phyloP scores from a whole-genome alignment of 225 moss, liverwort and hornwort genomes.

The Physcomitrellopsis africana region DNA sequence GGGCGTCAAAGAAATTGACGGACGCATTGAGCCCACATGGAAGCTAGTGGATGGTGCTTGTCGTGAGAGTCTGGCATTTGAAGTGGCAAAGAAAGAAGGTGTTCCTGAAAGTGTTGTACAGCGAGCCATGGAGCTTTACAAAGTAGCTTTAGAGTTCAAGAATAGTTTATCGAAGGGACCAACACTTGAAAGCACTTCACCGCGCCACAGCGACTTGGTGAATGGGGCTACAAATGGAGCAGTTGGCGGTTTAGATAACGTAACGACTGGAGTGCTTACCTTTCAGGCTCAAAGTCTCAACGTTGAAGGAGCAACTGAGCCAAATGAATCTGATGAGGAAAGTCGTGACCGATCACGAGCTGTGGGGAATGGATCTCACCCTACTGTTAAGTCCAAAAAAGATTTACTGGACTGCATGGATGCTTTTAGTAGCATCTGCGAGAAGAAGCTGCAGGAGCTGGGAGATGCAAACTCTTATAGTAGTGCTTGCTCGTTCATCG shows the following conservation, averaged over 20 bases:
- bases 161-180: background rate
- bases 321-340: background rate
- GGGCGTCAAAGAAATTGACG: constrained; percentile 61
- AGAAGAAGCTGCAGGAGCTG: constrained; percentile 54
- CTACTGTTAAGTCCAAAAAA: constrained; percentile 8
- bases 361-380: background rate
- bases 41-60: constrained; percentile 86
- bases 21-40: constrained; percentile 79
- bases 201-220: background rate
- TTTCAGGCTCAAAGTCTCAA: constrained; percentile 1
- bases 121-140: constrained; percentile 74
- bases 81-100: constrained; percentile 91
- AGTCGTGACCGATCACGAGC: background rate
- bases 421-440: constrained; percentile 45
- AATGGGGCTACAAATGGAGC: constrained; percentile 2
- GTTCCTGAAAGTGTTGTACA: constrained; percentile 71
- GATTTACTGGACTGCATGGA: constrained; percentile 34
- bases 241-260: background rate
- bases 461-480: constrained; percentile 26
- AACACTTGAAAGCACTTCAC: background rate
- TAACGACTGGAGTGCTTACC: background rate
- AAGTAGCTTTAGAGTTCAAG: constrained; percentile 25
- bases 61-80: constrained; percentile 93
- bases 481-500: constrained; percentile 54
- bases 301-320: background rate